phyloP scores from a whole-genome alignment of 2,329 filamentous ascomycete genomes.

The Verticillium nubilum region DNA sequence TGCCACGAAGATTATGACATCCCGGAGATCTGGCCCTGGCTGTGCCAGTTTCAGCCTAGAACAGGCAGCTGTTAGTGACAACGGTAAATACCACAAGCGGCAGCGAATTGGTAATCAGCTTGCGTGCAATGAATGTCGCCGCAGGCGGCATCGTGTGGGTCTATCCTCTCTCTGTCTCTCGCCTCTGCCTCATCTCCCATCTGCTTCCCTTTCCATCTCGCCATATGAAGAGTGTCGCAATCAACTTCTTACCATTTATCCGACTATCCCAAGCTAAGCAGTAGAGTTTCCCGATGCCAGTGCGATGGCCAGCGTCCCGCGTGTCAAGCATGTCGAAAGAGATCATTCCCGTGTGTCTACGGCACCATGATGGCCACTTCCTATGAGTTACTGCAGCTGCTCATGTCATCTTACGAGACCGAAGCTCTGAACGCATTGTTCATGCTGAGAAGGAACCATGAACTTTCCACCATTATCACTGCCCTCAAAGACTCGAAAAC shows the following conservation, averaged over 20 bases:
- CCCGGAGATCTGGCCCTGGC: not conserved
- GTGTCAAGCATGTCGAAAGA: constrained; percentile 14
- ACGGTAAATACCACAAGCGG: constrained; percentile 8
- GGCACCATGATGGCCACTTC: not conserved
- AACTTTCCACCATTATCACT: constrained; percentile 15
- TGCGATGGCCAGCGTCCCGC: constrained; percentile 14
- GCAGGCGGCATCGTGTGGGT: constrained; percentile 17
- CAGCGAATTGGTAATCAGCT: constrained; percentile 16
- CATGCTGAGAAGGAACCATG: constrained; percentile 13
- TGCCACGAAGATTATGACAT: not conserved
- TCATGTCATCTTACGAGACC: constrained; percentile 14
- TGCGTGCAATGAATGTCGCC: constrained; percentile 17
- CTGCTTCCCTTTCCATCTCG: not conserved
- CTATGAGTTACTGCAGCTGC: constrained; percentile 17
- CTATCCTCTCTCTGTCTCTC: not conserved
- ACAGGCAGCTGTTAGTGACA: not conserved
- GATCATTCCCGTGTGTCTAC: constrained; percentile 11
- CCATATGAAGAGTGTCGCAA: not conserved
- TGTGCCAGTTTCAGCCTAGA: not conserved
- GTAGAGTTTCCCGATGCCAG: constrained; percentile 5
- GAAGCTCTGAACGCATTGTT: constrained; percentile 14
- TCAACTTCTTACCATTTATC: not conserved
- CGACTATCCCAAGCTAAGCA: not conserved
- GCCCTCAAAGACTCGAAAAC: constrained; percentile 9
- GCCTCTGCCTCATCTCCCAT: not conserved